Evolutionary conservation across 2,329 filamentous ascomycete species (phyloP).

Genomic region (Alternaria sp.): DNA sequence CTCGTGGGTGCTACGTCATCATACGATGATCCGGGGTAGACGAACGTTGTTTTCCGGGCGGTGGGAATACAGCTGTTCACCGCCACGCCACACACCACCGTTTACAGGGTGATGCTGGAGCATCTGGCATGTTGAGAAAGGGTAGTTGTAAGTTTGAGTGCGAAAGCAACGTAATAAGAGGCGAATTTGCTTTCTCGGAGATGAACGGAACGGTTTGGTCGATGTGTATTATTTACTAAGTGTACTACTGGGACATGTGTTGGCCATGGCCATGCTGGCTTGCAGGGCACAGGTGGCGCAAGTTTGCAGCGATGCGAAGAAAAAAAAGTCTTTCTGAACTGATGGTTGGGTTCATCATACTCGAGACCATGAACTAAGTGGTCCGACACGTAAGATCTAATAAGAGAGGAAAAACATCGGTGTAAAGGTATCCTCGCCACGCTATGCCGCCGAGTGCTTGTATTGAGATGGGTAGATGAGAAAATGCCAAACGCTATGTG

Average conservation of each 20-base stretch:
- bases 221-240: background rate
- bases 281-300: conserved; percentile 23
- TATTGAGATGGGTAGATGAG: conserved; percentile 16
- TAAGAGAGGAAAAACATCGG: conserved; percentile 10
- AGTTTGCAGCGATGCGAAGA: conserved; percentile 27
- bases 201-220: conserved; percentile 16
- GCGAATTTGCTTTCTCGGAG: conserved; percentile 18
- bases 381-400: conserved; percentile 5
- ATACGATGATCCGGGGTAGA: conserved; percentile 32
- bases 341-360: conserved; percentile 15
- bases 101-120: conserved; percentile 25
- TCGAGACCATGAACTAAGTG: conserved; percentile 5
- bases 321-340: conserved; percentile 20
- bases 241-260: conserved; percentile 18
- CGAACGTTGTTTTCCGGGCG: conserved; percentile 21
- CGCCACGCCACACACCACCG: conserved; percentile 25
- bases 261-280: conserved; percentile 18
- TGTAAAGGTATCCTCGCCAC: conserved; percentile 31
- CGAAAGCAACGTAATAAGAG: conserved; percentile 21
- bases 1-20: conserved; percentile 35
- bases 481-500: conserved; percentile 24
- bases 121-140: conserved; percentile 14
- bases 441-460: conserved; percentile 26
- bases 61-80: conserved; percentile 36
- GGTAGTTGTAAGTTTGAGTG: conserved; percentile 9